Evolutionary conservation across 2,329 filamentous ascomycete species (phyloP).

Genomic region (Camptophora hylomeconis): DNA sequence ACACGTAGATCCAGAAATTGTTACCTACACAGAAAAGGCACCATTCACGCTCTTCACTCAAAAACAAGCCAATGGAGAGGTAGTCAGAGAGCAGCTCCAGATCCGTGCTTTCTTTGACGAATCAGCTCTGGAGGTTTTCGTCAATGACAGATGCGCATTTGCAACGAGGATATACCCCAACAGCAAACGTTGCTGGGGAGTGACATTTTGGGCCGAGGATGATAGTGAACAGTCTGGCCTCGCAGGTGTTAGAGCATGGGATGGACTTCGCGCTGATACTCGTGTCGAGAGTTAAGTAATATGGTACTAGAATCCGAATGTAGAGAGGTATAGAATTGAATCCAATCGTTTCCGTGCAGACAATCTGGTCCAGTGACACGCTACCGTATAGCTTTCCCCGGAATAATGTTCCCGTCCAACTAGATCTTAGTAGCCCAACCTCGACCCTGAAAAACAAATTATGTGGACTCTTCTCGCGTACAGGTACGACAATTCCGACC

Average conservation of each 20-base stretch:
- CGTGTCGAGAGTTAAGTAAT: too few species aligned
- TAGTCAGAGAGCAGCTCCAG: conserved; percentile 24
- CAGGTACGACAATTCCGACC: too few species aligned
- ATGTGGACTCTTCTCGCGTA: too few species aligned
- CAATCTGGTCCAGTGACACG: too few species aligned
- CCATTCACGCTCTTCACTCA: conserved; percentile 36
- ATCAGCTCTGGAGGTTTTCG: conserved; percentile 34
- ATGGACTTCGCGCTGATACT: conserved; percentile 9
- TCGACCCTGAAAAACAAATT: too few species aligned
- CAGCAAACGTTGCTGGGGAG: conserved; percentile 5
- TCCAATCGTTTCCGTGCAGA: too few species aligned
- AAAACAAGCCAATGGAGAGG: conserved; percentile 8
- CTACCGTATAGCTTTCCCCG: too few species aligned
- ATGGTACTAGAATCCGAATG: too few species aligned
- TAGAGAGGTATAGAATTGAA: too few species aligned
- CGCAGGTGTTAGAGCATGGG: conserved; percentile 8
- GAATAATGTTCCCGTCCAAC: too few species aligned
- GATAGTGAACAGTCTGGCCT: conserved; percentile 5
- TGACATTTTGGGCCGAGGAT: conserved; percentile 11
- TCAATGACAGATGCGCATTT: conserved; percentile 31
- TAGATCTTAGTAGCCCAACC: too few species aligned
- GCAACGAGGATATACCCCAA: conserved; percentile 26
- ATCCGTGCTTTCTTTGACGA: conserved; percentile 31
- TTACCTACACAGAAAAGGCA: conserved; percentile 24
- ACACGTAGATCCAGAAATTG: conserved; percentile 13